Evolutionary conservation across 2,329 filamentous ascomycete genomes (phyloP).

Genomic region (Xylaria sp.): DNA sequence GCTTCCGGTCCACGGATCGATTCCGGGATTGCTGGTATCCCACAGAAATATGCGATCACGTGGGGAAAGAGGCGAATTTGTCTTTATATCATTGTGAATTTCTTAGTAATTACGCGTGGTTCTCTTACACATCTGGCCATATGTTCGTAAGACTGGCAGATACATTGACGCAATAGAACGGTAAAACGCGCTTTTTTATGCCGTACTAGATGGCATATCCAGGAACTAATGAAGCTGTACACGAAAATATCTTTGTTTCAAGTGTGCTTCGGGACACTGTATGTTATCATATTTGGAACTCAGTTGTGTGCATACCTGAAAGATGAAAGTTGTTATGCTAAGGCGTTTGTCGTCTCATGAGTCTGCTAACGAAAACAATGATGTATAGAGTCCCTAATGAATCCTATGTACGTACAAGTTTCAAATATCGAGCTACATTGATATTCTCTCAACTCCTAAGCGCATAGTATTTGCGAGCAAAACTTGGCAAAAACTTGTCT

Average conservation of each 20-base stretch:
- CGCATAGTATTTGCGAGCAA: background rate
- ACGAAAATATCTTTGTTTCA: too few species aligned
- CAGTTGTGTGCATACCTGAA: background rate
- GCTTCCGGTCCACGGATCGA: background rate
- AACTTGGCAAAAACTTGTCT: background rate
- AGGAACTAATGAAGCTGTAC: too few species aligned
- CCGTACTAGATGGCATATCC: background rate
- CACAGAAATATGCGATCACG: slow-evolving; percentile 9
- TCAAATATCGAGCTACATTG: background rate
- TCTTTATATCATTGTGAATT: background rate
- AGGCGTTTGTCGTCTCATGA: background rate
- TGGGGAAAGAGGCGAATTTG: slow-evolving; percentile 2
- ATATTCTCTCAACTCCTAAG: background rate
- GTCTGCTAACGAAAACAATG: background rate
- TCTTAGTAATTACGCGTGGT: background rate
- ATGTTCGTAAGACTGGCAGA: background rate
- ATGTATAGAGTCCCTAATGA: background rate
- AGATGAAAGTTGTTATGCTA: background rate
- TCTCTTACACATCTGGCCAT: background rate
- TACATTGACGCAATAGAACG: background rate
- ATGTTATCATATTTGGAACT: background rate
- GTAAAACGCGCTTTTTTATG: background rate
- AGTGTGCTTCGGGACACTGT: too few species aligned
- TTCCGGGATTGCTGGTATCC: background rate
- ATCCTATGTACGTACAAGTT: background rate